These are phyloP conservation scores for Ophiosphaerella narmari DNA, from an alignment of 2,329 filamentous ascomycete species.

Conservation along the genomic window DNA sequence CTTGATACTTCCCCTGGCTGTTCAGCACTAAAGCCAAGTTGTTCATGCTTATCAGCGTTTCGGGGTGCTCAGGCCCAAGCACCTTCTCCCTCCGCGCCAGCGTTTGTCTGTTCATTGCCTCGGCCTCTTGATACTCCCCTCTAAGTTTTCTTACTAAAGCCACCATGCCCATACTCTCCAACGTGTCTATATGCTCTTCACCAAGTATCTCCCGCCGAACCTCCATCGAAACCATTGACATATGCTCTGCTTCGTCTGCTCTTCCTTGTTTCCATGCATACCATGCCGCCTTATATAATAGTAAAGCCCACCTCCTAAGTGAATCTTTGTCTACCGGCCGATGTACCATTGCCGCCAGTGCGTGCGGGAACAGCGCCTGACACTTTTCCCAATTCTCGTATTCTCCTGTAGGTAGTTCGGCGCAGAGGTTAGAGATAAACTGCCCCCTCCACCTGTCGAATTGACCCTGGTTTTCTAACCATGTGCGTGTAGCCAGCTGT, in stretches of 20 bases:
- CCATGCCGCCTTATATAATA: conserved; percentile 9
- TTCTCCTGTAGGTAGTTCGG: conserved; percentile 7
- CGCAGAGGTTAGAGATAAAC: conserved; percentile 8
- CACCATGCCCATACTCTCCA: background rate
- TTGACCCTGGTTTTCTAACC: conserved; percentile 16
- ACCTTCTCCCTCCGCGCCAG: too few relatives aligned
- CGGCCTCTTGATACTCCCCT: too few relatives aligned
- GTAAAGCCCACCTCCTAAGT: conserved; percentile 4
- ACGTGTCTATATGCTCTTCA: background rate
- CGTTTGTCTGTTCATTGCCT: too few relatives aligned
- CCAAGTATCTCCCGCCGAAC: background rate
- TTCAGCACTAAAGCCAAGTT: too few relatives aligned
- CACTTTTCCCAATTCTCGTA: conserved; percentile 6
- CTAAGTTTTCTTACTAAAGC: too few relatives aligned
- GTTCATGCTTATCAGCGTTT: too few relatives aligned
- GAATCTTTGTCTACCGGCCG: background rate
- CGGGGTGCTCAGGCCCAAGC: too few relatives aligned
- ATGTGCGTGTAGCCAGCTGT: conserved; percentile 17
- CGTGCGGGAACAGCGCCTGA: conserved; percentile 8
- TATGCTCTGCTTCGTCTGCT: background rate
- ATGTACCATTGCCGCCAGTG: background rate
- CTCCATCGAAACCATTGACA: background rate
- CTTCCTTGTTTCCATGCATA: conserved; percentile 4
- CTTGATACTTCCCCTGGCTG: too few relatives aligned
- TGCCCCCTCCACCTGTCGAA: conserved; percentile 31